Conservation (phyloP, 805 yeast species). For the Hanseniaspora clermontiae region DNA sequence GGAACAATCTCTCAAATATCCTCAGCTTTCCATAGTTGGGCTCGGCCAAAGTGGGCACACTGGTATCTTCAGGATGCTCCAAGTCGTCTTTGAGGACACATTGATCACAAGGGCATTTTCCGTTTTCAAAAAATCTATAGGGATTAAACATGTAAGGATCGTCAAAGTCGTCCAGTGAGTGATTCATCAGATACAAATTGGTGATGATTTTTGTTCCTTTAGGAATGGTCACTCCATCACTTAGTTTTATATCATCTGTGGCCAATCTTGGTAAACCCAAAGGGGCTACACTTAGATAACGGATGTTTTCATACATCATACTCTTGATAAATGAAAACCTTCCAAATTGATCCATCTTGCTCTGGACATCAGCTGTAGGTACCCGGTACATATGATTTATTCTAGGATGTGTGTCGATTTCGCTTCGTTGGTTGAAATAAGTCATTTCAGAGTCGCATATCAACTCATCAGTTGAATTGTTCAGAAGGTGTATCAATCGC, state of each 20-base stretch:
- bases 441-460: background rate
- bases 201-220: conserved; percentile 3
- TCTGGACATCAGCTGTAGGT: background rate
- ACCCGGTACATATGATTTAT: background rate
- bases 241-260: background rate
- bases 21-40: background rate
- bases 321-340: background rate
- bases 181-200: conserved; percentile 6
- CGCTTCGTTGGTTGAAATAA: background rate
- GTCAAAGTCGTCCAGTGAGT: background rate
- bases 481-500: background rate
- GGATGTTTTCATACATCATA: background rate
- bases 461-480: background rate
- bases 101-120: background rate
- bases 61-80: background rate
- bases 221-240: background rate
- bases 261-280: conserved; percentile 7
- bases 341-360: background rate
- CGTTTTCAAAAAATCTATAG: background rate
- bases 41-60: background rate
- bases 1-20: background rate
- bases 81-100: background rate
- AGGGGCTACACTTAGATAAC: conserved; percentile 6
- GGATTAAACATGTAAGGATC: conserved; percentile 1
- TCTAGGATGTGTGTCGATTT: background rate